These are phyloP conservation scores for Pseudohalonectria lignicola DNA, from an alignment of 2,329 filamentous ascomycete genomes.

Conservation along the genomic window DNA sequence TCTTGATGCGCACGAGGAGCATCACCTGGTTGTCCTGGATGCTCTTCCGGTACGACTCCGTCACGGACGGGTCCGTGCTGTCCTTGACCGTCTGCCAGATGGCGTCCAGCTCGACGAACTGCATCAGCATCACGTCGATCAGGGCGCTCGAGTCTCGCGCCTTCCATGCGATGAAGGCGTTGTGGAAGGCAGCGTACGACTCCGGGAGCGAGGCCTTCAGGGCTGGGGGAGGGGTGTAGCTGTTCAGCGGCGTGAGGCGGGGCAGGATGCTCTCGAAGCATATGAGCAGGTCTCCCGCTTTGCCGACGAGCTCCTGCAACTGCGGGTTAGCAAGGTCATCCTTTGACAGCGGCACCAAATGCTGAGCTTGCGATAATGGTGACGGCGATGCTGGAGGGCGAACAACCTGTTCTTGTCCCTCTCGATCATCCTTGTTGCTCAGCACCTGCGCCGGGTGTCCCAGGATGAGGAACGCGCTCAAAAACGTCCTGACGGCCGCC, in stretches of 20 bases:
- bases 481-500: constrained; percentile 61
- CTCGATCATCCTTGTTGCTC: constrained; percentile 54
- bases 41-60: constrained; percentile 66
- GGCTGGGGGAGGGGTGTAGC: constrained; percentile 52
- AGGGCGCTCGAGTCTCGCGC: constrained; percentile 67
- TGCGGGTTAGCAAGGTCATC: constrained; percentile 50
- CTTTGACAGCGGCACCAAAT: constrained; percentile 33
- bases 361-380: too few species aligned
- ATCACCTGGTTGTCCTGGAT: constrained; percentile 74
- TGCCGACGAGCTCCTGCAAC: constrained; percentile 61
- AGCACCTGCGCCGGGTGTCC: constrained; percentile 71
- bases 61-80: constrained; percentile 60
- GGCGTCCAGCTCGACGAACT: constrained; percentile 74
- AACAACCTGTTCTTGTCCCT: constrained; percentile 41
- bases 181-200: constrained; percentile 62
- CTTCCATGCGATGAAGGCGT: constrained; percentile 77
- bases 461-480: constrained; percentile 70
- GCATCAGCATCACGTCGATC: constrained; percentile 75
- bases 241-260: constrained; percentile 54
- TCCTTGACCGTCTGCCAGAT: constrained; percentile 79
- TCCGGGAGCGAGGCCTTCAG: constrained; percentile 54
- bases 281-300: constrained; percentile 66
- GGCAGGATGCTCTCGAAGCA: constrained; percentile 66
- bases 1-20: constrained; percentile 69
- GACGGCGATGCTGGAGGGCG: neutral